phyloP scores from a whole-genome alignment of 192 early-diverging fungal species.

The Backusella westeae region DNA sequence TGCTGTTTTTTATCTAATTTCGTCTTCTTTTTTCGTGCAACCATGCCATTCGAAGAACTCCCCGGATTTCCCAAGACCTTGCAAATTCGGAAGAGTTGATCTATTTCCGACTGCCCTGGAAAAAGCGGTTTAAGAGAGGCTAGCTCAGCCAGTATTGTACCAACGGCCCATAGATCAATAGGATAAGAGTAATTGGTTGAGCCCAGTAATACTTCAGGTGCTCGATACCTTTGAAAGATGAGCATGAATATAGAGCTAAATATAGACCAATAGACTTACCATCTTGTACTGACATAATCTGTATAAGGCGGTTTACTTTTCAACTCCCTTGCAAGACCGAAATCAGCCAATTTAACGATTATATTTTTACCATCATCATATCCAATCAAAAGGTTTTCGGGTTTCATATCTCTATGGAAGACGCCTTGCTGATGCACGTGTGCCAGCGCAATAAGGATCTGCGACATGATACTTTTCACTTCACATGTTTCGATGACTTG shows the following conservation, averaged over 20 bases:
- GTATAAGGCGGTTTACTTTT: conserved; percentile 90
- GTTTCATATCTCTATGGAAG: conserved; percentile 98
- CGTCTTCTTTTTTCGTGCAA: conserved; percentile 14
- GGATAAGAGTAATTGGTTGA: conserved; percentile 83
- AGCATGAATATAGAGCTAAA: conserved; percentile 1
- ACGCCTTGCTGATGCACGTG: conserved; percentile 92
- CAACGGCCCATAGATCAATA: conserved; percentile 97
- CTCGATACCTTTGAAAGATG: conserved; percentile 72
- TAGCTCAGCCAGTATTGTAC: conserved; percentile 91
- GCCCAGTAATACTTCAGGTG: conserved; percentile 90
- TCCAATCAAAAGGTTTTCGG: conserved; percentile 88
- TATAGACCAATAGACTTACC: conserved; percentile 51
- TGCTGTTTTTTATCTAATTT: conserved; percentile 13
- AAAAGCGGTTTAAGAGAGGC: conserved; percentile 86
- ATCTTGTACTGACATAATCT: conserved; percentile 96
- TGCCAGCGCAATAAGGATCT: conserved; percentile 83
- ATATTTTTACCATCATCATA: conserved; percentile 16
- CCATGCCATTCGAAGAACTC: background rate
- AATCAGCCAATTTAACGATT: conserved; percentile 90
- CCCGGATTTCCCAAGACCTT: conserved; percentile 75
- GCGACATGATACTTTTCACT: conserved; percentile 50
- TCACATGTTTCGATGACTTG: background rate
- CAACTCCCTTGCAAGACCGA: conserved; percentile 92
- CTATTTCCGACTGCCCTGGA: conserved; percentile 91
- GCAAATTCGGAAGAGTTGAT: conserved; percentile 88